Conservation (phyloP, 495 filamentous ascomycete genomes). For the Acidomyces sp. region DNA sequence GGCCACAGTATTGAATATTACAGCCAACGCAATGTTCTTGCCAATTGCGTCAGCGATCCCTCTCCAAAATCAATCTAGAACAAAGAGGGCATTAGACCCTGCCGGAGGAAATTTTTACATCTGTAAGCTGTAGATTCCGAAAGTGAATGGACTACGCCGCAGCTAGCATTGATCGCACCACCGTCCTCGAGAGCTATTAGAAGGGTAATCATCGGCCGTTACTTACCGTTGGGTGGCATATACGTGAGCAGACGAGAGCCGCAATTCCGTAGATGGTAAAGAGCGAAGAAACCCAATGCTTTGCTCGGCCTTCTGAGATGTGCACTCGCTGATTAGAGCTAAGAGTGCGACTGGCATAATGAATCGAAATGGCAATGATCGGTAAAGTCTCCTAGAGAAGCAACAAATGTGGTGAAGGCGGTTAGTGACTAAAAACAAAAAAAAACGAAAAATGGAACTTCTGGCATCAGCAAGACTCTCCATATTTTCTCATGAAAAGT, state of each 20-base stretch:
- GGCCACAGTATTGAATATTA: slow-evolving; percentile 68
- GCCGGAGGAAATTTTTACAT: slow-evolving; percentile 30
- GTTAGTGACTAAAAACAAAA: neutral
- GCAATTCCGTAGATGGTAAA: slow-evolving; percentile 65
- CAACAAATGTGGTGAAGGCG: slow-evolving; percentile 1
- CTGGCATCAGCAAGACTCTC: too few species aligned
- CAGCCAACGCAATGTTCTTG: slow-evolving; percentile 60
- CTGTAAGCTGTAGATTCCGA: too few species aligned
- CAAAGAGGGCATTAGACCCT: slow-evolving; percentile 49
- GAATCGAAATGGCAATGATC: slow-evolving; percentile 55
- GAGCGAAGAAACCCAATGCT: slow-evolving; percentile 64
- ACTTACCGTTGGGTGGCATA: too few species aligned
- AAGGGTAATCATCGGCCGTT: neutral
- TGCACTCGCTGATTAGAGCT: slow-evolving; percentile 33
- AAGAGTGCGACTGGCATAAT: slow-evolving; percentile 75
- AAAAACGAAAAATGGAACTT: too few species aligned
- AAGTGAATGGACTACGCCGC: too few species aligned
- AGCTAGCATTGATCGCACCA: too few species aligned
- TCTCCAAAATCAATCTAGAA: slow-evolving; percentile 60
- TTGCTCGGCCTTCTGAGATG: slow-evolving; percentile 28
- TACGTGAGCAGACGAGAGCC: slow-evolving; percentile 43
- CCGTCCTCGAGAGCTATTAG: too few species aligned
- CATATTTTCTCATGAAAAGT: too few species aligned
- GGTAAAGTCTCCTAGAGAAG: neutral
- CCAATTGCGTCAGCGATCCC: slow-evolving; percentile 63